Conservation (phyloP, 2,329 filamentous ascomycete species). For the Colletotrichum sansevieriae region DNA sequence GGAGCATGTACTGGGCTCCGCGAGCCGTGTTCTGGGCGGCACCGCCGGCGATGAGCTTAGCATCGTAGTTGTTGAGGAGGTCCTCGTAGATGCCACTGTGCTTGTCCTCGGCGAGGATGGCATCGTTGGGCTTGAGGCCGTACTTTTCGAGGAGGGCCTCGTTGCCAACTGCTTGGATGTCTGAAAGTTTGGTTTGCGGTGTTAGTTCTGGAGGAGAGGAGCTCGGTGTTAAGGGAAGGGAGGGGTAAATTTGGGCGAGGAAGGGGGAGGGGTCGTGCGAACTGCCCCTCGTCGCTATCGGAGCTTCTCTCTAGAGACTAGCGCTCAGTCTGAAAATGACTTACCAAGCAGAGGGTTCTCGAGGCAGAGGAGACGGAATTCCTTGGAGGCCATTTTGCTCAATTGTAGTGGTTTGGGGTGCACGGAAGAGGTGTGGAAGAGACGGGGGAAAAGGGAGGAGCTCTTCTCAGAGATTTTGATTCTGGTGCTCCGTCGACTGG, state of each 20-base stretch:
- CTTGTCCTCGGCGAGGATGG: slow-evolving; percentile 94
- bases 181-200: slow-evolving; percentile 56
- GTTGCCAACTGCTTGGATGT: slow-evolving; percentile 91
- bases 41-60: slow-evolving; percentile 94
- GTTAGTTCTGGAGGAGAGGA: neutral
- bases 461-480: slow-evolving; percentile 47
- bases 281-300: neutral
- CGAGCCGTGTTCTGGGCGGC: slow-evolving; percentile 98
- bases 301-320: neutral
- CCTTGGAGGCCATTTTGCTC: slow-evolving; percentile 79
- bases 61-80: slow-evolving; percentile 89
- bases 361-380: slow-evolving; percentile 90
- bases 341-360: slow-evolving; percentile 97
- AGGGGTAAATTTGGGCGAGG: slow-evolving; percentile 26
- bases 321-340: slow-evolving; percentile 44
- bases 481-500: slow-evolving; percentile 41
- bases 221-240: slow-evolving; percentile 36
- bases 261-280: slow-evolving; percentile 1
- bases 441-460: slow-evolving; percentile 4
- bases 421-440: slow-evolving; percentile 35
- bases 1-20: slow-evolving; percentile 95
- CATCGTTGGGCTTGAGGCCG: slow-evolving; percentile 93
- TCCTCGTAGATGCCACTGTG: slow-evolving; percentile 94
- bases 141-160: slow-evolving; percentile 92
- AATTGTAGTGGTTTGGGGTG: slow-evolving; percentile 43